Evolutionary conservation across 208 protist species (phyloP).

Genomic region (Trichomonas gallinae): DNA sequence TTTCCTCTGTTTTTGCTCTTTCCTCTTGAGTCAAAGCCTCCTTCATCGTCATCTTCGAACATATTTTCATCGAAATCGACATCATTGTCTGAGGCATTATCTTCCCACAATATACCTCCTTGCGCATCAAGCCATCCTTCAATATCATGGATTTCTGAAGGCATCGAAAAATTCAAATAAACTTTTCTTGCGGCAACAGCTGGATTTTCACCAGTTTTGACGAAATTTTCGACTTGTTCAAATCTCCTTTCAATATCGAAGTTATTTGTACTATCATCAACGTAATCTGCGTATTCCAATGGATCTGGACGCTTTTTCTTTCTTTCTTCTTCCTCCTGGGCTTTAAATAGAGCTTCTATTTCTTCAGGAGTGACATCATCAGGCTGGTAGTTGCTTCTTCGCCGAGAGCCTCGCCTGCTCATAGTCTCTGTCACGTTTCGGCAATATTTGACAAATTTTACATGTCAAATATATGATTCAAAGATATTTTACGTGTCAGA

Average conservation of each 20-base stretch:
- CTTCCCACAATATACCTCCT: background rate
- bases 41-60: background rate
- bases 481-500: too few relatives aligned
- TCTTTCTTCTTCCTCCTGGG: background rate
- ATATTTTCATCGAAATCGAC: background rate
- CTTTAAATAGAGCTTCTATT: background rate
- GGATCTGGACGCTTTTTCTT: background rate
- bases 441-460: background rate
- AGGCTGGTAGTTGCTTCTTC: background rate
- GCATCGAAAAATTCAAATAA: background rate
- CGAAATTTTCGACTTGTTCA: background rate
- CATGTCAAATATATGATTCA: too few relatives aligned
- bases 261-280: background rate
- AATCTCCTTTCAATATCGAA: background rate
- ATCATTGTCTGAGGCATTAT: background rate
- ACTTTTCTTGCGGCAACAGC: background rate
- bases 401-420: background rate
- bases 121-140: background rate
- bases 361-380: background rate
- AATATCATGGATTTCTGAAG: background rate
- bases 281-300: background rate
- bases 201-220: background rate
- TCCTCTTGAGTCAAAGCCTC: background rate
- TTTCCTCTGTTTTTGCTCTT: background rate
- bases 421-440: background rate